Evolutionary conservation across 2,329 filamentous ascomycete genomes (phyloP), one percentile per base, ranked within the genome.

Genomic region (Penicillium griseofulvum): DNA sequence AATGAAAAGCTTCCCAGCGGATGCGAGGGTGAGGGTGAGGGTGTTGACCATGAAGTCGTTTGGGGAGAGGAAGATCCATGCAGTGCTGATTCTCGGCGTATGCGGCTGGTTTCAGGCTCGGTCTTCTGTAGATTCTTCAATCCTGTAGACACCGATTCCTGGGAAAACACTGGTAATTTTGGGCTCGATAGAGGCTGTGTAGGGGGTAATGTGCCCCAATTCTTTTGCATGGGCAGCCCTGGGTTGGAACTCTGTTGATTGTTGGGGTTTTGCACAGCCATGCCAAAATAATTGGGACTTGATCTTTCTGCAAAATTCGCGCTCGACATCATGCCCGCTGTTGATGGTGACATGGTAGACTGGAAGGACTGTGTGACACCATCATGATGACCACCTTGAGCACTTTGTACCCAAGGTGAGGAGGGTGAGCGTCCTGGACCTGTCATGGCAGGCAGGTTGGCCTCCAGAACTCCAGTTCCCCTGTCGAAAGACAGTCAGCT

Each of bases 231-330:
- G 58, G 88, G 79, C 33, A 80, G 79, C 5, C 81, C 83, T 24
- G 76, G 74, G 58, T 75, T 78, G 3, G 87, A 87, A 50, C 87
- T 86, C 58, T 86, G 81, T 24, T 82, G 79, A 58, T 89, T 85
- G 52, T 75, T 79, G 19, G 83, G 71, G 55, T 63, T 68, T 41
- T 91, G 86, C 59, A 90, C 76, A 29, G 86, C 79, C 56, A 95
- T 83, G 53, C 89, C 89, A 71, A 96, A 96, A 74, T 96, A 96
- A 71, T 92, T 95, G 12, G 91, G 90, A 69, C 90, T 93, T 24
- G 81, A 71, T 19, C 55, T 56, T 24, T 70, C 69, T 10, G 62
- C 33, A 19, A 55, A 37, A 33, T 55, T 19, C 31, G 37, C 53
- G 14, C 49, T 61, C 24, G 64, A 54, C 6, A 57, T 60, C 38